These are phyloP conservation scores for Monilinia fructigena DNA, from an alignment of 2,329 filamentous ascomycete genomes.

Conservation along the genomic window DNA sequence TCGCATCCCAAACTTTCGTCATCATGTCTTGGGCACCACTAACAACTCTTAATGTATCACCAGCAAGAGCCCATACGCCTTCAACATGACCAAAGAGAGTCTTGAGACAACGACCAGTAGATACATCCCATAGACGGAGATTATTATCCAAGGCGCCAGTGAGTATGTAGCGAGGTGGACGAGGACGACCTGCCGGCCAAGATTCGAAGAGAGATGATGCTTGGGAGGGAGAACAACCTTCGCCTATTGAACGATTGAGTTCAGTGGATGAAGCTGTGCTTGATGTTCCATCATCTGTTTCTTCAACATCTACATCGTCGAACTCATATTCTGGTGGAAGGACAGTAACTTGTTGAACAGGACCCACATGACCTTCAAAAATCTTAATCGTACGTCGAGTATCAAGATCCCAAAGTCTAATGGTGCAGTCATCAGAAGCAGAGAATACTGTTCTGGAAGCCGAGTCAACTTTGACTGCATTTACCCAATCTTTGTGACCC, in stretches of 20 bases:
- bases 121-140: slow-evolving; percentile 88
- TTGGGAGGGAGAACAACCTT: slow-evolving; percentile 20
- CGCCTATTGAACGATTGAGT: slow-evolving; percentile 11
- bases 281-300: slow-evolving; percentile 53
- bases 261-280: slow-evolving; percentile 30
- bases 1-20: slow-evolving; percentile 94
- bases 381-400: slow-evolving; percentile 71
- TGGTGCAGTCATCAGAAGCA: slow-evolving; percentile 87
- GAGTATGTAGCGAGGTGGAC: slow-evolving; percentile 86
- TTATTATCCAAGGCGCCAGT: slow-evolving; percentile 90
- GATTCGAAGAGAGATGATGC: slow-evolving; percentile 41
- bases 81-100: slow-evolving; percentile 97
- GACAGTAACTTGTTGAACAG: slow-evolving; percentile 86
- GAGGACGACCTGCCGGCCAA: slow-evolving; percentile 65
- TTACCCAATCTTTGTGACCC: slow-evolving; percentile 93
- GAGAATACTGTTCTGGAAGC: slow-evolving; percentile 84
- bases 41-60: slow-evolving; percentile 83
- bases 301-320: slow-evolving; percentile 63
- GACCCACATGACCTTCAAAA: slow-evolving; percentile 88
- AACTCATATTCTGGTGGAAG: slow-evolving; percentile 87
- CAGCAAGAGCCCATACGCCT: slow-evolving; percentile 89
- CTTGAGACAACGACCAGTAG: slow-evolving; percentile 75
- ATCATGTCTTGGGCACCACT: slow-evolving; percentile 90
- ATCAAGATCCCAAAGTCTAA: slow-evolving; percentile 92
- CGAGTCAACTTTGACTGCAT: slow-evolving; percentile 85